Evolutionary conservation across 2,329 filamentous ascomycete species (phyloP).

Genomic region (Ophiostoma pallidulum): DNA sequence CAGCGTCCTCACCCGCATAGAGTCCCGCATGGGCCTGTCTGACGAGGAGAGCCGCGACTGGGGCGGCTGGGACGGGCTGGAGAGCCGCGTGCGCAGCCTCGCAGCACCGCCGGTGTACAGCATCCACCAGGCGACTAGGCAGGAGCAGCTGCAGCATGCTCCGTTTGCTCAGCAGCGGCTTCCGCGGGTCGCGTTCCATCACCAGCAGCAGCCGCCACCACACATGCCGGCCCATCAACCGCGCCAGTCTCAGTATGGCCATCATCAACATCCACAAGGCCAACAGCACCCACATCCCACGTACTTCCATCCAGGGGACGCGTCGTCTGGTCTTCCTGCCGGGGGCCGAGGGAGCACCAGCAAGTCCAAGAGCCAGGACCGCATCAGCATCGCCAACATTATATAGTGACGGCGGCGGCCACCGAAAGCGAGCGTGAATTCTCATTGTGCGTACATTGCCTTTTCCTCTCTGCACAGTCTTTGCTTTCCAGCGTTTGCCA

Average conservation of each 20-base stretch:
- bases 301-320: too few relatives aligned
- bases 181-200: too few relatives aligned
- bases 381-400: constrained; percentile 38
- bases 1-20: constrained; percentile 35
- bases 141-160: constrained; percentile 8
- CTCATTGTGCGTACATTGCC: too few relatives aligned
- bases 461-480: too few relatives aligned
- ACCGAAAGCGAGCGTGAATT: too few relatives aligned
- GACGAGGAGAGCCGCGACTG: constrained; percentile 56
- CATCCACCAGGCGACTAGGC: too few relatives aligned
- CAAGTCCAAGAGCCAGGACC: constrained; percentile 31
- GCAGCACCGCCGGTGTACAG: constrained; percentile 22
- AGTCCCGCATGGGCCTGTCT: constrained; percentile 41
- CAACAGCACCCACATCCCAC: too few relatives aligned
- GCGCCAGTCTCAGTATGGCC: background rate
- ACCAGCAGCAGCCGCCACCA: background rate
- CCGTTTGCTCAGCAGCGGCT: constrained; percentile 14
- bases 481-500: background rate
- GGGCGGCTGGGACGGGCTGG: constrained; percentile 72
- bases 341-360: too few relatives aligned
- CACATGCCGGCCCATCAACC: background rate
- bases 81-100: constrained; percentile 51
- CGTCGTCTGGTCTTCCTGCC: too few relatives aligned
- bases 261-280: too few relatives aligned
- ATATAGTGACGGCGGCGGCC: constrained; percentile 20